These are phyloP conservation scores for Monilinia vaccinii-corymbosi DNA, from an alignment of 2,329 filamentous ascomycete species.

Conservation along the genomic window DNA sequence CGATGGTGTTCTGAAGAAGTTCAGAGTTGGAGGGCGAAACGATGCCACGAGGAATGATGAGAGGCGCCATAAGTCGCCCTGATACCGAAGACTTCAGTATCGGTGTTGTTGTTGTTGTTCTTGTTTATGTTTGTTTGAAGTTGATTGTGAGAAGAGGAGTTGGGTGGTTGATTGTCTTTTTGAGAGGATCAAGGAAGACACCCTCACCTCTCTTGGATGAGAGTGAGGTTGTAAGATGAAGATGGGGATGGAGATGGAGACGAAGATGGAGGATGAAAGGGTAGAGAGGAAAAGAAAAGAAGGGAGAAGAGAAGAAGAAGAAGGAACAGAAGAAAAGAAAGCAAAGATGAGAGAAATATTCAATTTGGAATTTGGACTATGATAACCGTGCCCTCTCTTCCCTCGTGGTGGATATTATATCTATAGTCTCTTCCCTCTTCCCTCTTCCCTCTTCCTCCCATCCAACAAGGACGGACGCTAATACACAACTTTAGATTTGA, in stretches of 20 bases:
- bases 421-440: too few relatives aligned
- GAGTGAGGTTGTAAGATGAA: too few relatives aligned
- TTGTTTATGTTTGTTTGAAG: neutral
- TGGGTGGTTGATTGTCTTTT: neutral
- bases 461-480: neutral
- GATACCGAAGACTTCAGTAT: neutral
- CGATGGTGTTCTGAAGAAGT: conserved; percentile 19
- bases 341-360: neutral
- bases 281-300: neutral
- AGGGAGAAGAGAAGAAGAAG: neutral
- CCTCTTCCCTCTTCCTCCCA: neutral
- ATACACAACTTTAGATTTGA: conserved; percentile 9
- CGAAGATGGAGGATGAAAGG: too few relatives aligned
- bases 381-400: neutral
- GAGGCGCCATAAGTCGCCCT: neutral
- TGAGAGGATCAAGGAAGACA: too few relatives aligned
- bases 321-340: neutral
- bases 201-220: too few relatives aligned
- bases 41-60: conserved; percentile 8
- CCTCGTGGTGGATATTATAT: neutral
- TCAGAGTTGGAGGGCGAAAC: conserved; percentile 16
- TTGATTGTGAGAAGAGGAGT: too few relatives aligned
- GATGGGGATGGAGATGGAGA: neutral
- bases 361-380: neutral
- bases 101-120: neutral